These are phyloP conservation scores for Phaeomoniella chlamydospora DNA, from an alignment of 2,329 filamentous ascomycete species.

Conservation along the genomic window DNA sequence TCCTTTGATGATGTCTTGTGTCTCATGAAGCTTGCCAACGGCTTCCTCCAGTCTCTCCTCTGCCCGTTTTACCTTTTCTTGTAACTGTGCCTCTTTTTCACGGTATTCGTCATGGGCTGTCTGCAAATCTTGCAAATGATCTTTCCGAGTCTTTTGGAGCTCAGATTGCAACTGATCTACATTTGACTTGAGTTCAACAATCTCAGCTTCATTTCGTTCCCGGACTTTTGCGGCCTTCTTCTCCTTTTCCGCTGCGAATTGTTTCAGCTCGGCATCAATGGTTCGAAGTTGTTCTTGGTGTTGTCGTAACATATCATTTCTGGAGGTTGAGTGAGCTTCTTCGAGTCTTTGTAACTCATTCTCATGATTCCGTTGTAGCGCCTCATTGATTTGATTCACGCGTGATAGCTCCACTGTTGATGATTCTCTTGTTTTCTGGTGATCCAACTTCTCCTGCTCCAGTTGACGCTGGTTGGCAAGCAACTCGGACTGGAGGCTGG, in stretches of 20 bases:
- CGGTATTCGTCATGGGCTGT: conserved; percentile 36
- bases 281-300: conserved; percentile 31
- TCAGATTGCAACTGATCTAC: conserved; percentile 42
- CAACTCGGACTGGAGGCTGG: conserved; percentile 41
- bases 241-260: conserved; percentile 25
- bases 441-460: conserved; percentile 60
- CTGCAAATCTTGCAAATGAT: conserved; percentile 45
- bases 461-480: conserved; percentile 39
- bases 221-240: conserved; percentile 20
- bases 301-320: conserved; percentile 25
- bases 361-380: conserved; percentile 55
- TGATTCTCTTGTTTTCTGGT: conserved; percentile 50
- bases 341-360: conserved; percentile 39
- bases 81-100: conserved; percentile 27
- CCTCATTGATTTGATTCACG: conserved; percentile 54
- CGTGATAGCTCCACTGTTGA: conserved; percentile 38
- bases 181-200: conserved; percentile 46
- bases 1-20: conserved; percentile 13
- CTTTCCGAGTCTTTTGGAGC: conserved; percentile 40
- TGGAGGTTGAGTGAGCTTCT: conserved; percentile 28
- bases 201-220: conserved; percentile 41
- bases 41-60: conserved; percentile 22
- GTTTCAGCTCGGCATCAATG: conserved; percentile 32
- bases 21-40: conserved; percentile 7
- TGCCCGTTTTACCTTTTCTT: conserved; percentile 33